Evolutionary conservation across 805 yeast species (phyloP).

Genomic region (Yamadazyma akitaensis): DNA sequence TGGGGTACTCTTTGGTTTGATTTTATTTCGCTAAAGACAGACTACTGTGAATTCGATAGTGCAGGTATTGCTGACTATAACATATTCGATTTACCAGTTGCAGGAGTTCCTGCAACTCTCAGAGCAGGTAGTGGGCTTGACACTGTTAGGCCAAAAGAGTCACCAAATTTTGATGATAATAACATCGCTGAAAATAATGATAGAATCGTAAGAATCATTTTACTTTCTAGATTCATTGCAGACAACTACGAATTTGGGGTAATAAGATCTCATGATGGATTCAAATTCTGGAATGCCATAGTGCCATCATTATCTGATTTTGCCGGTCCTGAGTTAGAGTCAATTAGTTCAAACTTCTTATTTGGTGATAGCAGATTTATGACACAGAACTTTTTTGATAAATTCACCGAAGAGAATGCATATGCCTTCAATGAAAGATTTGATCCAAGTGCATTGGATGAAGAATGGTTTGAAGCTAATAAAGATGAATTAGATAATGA

Average conservation of each 20-base stretch:
- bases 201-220: constrained; percentile 48
- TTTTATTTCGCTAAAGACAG: constrained; percentile 49
- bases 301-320: constrained; percentile 23
- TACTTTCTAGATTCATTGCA: constrained; percentile 51
- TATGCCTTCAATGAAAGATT: constrained; percentile 4
- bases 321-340: constrained; percentile 6
- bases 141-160: constrained; percentile 18
- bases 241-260: constrained; percentile 55
- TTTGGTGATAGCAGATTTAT: constrained; percentile 41
- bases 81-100: constrained; percentile 62
- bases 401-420: constrained; percentile 26
- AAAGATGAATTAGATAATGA: neutral
- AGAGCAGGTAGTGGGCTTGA: constrained; percentile 12
- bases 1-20: constrained; percentile 87
- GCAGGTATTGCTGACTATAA: constrained; percentile 55
- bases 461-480: constrained; percentile 17
- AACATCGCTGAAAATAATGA: constrained; percentile 40
- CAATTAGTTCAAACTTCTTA: constrained; percentile 25
- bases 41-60: constrained; percentile 44
- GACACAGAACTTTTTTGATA: constrained; percentile 37
- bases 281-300: constrained; percentile 36
- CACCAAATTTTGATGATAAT: constrained; percentile 17
- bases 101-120: constrained; percentile 42
- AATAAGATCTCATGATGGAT: constrained; percentile 43
- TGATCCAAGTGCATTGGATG: constrained; percentile 20